Conservation (phyloP, 345 rosid genomes). For the Melaleuca alternifolia region DNA sequence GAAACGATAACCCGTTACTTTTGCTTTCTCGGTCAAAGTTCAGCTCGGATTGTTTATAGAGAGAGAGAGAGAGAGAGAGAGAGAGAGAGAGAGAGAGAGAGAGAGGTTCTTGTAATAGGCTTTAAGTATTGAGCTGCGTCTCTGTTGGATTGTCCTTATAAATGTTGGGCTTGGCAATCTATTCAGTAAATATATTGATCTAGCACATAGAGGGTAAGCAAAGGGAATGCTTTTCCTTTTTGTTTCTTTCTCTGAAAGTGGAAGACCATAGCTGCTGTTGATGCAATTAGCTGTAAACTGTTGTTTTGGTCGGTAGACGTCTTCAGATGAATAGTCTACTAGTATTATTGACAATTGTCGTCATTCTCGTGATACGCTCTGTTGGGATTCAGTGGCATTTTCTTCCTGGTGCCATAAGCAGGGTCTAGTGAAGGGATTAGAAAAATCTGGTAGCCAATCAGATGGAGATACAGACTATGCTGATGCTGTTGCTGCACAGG, state of each 20-base stretch:
- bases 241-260: background rate
- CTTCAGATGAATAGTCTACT: background rate
- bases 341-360: background rate
- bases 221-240: background rate
- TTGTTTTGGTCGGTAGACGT: background rate
- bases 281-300: background rate
- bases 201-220: background rate
- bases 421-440: slow-evolving; percentile 51
- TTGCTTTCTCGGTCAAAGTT: background rate
- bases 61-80: too few species aligned
- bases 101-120: background rate
- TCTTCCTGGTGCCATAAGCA: slow-evolving; percentile 2
- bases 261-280: background rate
- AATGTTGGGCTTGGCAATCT: background rate
- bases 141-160: background rate
- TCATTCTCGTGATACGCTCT: background rate
- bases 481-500: slow-evolving; percentile 69
- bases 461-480: slow-evolving; percentile 47
- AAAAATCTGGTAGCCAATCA: slow-evolving; percentile 39
- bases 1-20: background rate
- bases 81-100: background rate
- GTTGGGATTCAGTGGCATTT: background rate
- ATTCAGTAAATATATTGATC: background rate
- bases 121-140: background rate
- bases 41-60: background rate